These are phyloP conservation scores for Starmera amethionina DNA, from an alignment of 805 yeast species.

Conservation along the genomic window DNA sequence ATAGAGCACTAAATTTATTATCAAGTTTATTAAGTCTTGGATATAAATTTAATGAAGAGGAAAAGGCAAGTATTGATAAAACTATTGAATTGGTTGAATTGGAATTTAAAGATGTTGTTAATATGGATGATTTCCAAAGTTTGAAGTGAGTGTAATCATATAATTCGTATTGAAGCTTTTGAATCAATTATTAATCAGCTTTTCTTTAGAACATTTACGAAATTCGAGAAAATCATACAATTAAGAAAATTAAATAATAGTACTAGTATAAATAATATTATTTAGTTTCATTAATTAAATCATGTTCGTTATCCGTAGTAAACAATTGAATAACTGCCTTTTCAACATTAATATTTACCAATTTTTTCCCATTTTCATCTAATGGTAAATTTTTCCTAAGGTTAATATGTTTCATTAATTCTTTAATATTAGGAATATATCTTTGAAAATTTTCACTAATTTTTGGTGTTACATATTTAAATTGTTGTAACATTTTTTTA, in stretches of 20 bases:
- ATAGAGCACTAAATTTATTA: constrained; percentile 44
- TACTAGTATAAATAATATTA: constrained; percentile 45
- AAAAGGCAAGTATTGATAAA: constrained; percentile 24
- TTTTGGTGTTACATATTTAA: constrained; percentile 46
- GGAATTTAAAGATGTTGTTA: constrained; percentile 35
- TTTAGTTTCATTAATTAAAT: constrained; percentile 28
- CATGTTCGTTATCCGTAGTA: constrained; percentile 39
- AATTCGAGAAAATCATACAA: constrained; percentile 26
- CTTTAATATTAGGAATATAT: constrained; percentile 29
- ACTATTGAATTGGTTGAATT: constrained; percentile 30
- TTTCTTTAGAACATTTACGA: constrained; percentile 1
- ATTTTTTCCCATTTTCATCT: constrained; percentile 32
- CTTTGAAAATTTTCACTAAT: constrained; percentile 36
- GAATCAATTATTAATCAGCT: too few relatives aligned
- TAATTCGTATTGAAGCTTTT: too few relatives aligned
- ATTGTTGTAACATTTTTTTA: constrained; percentile 41
- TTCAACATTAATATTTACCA: constrained; percentile 43
- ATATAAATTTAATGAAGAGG: constrained; percentile 36
- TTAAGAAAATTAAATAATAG: constrained; percentile 28
- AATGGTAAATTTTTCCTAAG: constrained; percentile 25
- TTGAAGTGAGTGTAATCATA: constrained; percentile 47
- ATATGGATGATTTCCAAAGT: constrained; percentile 41
- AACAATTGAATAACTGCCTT: constrained; percentile 37
- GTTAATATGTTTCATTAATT: constrained; percentile 18
- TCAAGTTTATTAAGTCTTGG: constrained; percentile 33